These are phyloP conservation scores for Phytophthora constricta DNA, from an alignment of 352 stramenopile species.

Conservation along the genomic window DNA sequence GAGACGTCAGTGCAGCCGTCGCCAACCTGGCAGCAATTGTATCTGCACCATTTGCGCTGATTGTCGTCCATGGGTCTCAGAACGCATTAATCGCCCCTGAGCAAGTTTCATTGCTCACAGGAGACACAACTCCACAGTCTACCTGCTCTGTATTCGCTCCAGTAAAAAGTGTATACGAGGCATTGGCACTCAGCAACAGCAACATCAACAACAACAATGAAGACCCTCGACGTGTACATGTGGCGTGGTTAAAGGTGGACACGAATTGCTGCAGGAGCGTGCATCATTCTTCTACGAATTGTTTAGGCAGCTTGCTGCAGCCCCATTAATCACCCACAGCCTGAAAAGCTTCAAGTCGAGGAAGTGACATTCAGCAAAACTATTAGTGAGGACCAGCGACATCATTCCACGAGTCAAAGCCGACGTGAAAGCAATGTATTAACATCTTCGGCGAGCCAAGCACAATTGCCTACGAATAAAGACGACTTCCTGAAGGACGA, in stretches of 20 bases:
- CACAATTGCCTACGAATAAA: neutral
- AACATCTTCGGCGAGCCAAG: neutral
- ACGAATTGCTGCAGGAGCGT: constrained; percentile 77
- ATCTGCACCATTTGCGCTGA: constrained; percentile 46
- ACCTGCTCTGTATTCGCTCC: constrained; percentile 12
- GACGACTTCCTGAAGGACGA: neutral
- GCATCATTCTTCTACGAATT: constrained; percentile 59
- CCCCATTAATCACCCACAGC: constrained; percentile 1
- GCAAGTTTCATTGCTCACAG: constrained; percentile 40
- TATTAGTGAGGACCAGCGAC: neutral
- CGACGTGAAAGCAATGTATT: constrained; percentile 1
- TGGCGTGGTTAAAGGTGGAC: constrained; percentile 81
- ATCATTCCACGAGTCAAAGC: constrained; percentile 1
- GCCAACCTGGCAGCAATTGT: constrained; percentile 39
- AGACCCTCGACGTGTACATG: constrained; percentile 35
- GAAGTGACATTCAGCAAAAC: neutral
- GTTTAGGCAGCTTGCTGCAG: constrained; percentile 46
- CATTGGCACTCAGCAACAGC: constrained; percentile 12
- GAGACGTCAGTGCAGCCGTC: constrained; percentile 28
- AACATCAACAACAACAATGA: constrained; percentile 2
- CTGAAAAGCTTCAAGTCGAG: neutral
- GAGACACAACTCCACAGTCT: neutral
- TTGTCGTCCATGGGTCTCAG: constrained; percentile 67
- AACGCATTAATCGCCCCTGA: constrained; percentile 50
- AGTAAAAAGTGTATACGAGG: constrained; percentile 17